A percentile compares a stretch with the other conserved stretches of the same genome.
phyloP scores from a whole-genome alignment of 495 filamentous ascomycete species.

The Pyronema domesticum region DNA sequence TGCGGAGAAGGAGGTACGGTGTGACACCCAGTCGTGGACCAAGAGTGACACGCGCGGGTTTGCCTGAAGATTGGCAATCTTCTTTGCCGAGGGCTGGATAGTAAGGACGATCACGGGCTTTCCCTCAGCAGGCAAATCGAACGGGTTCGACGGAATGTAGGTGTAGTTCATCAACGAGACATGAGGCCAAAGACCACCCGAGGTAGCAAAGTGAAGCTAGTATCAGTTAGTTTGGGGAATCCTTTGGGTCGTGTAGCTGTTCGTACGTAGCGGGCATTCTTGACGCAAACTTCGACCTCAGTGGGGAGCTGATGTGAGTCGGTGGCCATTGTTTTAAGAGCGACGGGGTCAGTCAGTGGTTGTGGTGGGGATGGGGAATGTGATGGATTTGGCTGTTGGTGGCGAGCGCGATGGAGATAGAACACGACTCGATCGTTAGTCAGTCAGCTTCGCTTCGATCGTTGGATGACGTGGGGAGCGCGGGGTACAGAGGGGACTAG shows the following conservation, averaged over 20 bases:
- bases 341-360: no score
- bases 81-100: conserved; percentile 70
- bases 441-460: no score
- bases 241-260: neutral
- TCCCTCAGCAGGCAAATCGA: conserved; percentile 30
- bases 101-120: conserved; percentile 65
- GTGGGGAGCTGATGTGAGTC: conserved; percentile 41
- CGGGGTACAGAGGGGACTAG: neutral
- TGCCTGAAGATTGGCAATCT: conserved; percentile 65
- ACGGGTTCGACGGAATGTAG: conserved; percentile 72
- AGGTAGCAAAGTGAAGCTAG: conserved; percentile 89
- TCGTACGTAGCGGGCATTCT: conserved; percentile 81
- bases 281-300: conserved; percentile 75
- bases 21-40: conserved; percentile 95
- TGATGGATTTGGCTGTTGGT: neutral
- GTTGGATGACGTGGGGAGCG: neutral
- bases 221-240: neutral
- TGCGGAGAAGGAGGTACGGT: conserved; percentile 62
- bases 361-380: neutral
- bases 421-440: no score
- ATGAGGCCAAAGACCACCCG: conserved; percentile 63
- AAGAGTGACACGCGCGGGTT: conserved; percentile 90
- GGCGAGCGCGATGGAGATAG: neutral
- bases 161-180: conserved; percentile 99
- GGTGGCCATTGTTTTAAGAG: neutral